Conservation (phyloP, 495 filamentous ascomycete genomes). For the Xylaria longipes region DNA sequence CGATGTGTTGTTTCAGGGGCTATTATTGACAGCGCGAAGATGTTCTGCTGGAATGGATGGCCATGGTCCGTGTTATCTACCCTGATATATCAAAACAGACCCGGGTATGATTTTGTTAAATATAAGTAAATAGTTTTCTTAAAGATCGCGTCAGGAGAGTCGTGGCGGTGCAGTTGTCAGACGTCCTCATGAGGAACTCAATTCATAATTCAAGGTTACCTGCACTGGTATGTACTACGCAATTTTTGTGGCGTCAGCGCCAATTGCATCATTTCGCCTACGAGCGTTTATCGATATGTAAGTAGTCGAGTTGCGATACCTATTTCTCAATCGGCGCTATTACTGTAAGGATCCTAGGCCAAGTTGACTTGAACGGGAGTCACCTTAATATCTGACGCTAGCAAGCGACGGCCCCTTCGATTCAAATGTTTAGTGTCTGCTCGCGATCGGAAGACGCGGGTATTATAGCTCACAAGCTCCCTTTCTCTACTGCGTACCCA, state of each 20-base stretch:
- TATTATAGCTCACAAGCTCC: not conserved
- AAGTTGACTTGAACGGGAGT: not conserved
- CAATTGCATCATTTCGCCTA: not conserved
- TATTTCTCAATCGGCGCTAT: not conserved
- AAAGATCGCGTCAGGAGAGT: not conserved
- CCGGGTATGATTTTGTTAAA: not conserved
- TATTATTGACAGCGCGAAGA: not conserved
- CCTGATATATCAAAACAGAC: not conserved
- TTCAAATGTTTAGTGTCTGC: not conserved
- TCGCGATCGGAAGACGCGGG: not conserved
- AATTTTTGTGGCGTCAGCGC: not conserved
- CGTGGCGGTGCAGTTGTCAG: not conserved
- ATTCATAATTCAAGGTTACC: not conserved
- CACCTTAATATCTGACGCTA: not conserved
- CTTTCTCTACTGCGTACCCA: not conserved
- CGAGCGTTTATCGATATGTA: not conserved
- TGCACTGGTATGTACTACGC: too few relatives aligned
- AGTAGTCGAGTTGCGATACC: not conserved
- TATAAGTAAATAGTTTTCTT: not conserved
- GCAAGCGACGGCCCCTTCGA: not conserved
- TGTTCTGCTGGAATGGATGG: not conserved
- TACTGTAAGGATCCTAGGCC: not conserved
- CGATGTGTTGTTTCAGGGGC: not conserved
- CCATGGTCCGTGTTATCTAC: not conserved
- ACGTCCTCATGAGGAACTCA: not conserved